Evolutionary conservation across 31 red algal species (phyloP).

Genomic region (Porphyra umbilicalis): DNA sequence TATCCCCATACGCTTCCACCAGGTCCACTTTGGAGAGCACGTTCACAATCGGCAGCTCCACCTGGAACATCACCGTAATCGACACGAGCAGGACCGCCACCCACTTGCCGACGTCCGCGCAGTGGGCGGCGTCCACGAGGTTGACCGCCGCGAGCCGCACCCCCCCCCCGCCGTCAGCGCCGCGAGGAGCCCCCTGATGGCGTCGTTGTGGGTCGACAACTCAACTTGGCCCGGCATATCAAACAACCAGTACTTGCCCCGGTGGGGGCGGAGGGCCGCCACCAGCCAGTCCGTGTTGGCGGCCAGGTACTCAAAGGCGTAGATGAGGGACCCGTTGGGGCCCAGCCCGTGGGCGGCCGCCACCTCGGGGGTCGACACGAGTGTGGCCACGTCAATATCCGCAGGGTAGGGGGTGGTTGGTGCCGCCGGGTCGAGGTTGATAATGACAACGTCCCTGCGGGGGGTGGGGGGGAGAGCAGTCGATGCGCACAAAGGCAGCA

Average conservation of each 20-base stretch:
- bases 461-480: not conserved
- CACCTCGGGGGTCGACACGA: slow-evolving; percentile 44
- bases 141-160: slow-evolving; percentile 73
- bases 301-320: slow-evolving; percentile 84
- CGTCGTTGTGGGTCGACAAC: slow-evolving; percentile 79
- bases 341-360: slow-evolving; percentile 54
- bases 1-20: slow-evolving; percentile 63
- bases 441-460: slow-evolving; percentile 46
- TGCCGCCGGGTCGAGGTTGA: slow-evolving; percentile 94
- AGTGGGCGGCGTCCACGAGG: slow-evolving; percentile 83
- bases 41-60: slow-evolving; percentile 88
- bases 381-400: slow-evolving; percentile 69
- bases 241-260: slow-evolving; percentile 68
- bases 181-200: slow-evolving; percentile 60
- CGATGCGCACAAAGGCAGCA: too few species aligned
- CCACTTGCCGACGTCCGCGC: slow-evolving; percentile 74
- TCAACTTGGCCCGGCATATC: slow-evolving; percentile 98
- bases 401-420: slow-evolving; percentile 63
- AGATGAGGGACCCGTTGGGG: slow-evolving; percentile 85
- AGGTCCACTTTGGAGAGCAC: slow-evolving; percentile 92
- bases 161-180: slow-evolving; percentile 25
- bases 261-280: slow-evolving; percentile 32
- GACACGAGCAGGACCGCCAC: slow-evolving; percentile 75
- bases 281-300: slow-evolving; percentile 78
- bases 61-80: slow-evolving; percentile 65